Percentiles rank a stretch among this genome's conserved stretches.
phyloP scores from a whole-genome alignment of 2,329 filamentous ascomycete species.

The Stagonosporopsis cucurbitacearum region DNA sequence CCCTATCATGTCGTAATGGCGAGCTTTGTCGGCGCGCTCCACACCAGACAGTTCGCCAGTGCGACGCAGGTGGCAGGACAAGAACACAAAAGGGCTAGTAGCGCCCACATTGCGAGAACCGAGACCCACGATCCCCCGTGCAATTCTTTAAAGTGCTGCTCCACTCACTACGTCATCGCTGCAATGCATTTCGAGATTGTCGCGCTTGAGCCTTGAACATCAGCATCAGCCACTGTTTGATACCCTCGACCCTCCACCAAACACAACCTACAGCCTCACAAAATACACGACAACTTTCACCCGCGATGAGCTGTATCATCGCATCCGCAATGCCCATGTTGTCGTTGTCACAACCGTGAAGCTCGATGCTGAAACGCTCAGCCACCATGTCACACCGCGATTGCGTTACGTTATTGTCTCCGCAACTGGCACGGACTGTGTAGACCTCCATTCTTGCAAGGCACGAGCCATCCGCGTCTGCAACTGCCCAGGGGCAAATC shows the following conservation, averaged over 20 bases:
- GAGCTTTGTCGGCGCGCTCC: background rate
- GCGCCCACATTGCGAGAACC: background rate
- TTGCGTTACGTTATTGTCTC: slow-evolving; percentile 55
- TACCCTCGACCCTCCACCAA: slow-evolving; percentile 48
- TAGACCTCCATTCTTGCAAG: slow-evolving; percentile 54
- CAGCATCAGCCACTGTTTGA: slow-evolving; percentile 50
- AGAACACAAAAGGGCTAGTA: slow-evolving; percentile 1
- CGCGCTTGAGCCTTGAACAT: slow-evolving; percentile 55
- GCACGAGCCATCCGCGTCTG: slow-evolving; percentile 54
- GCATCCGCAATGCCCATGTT: slow-evolving; percentile 57
- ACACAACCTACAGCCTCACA: slow-evolving; percentile 50
- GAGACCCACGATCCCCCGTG: background rate
- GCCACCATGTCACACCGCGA: slow-evolving; percentile 48
- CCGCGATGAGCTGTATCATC: slow-evolving; percentile 44
- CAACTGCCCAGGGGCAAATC: slow-evolving; percentile 57
- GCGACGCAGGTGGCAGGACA: too few relatives aligned
- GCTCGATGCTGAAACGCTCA: slow-evolving; percentile 52
- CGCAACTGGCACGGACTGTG: slow-evolving; percentile 56
- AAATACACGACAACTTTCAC: slow-evolving; percentile 44
- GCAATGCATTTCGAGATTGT: slow-evolving; percentile 57
- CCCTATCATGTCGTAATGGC: slow-evolving; percentile 3
- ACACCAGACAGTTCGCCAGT: background rate
- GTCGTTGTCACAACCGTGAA: slow-evolving; percentile 52
- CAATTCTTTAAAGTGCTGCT: background rate
- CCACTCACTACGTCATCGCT: slow-evolving; percentile 17